A percentile compares a stretch with the other conserved stretches of the same genome.
Conservation (phyloP, 441 rosid species). For the Croton laevigatus region DNA sequence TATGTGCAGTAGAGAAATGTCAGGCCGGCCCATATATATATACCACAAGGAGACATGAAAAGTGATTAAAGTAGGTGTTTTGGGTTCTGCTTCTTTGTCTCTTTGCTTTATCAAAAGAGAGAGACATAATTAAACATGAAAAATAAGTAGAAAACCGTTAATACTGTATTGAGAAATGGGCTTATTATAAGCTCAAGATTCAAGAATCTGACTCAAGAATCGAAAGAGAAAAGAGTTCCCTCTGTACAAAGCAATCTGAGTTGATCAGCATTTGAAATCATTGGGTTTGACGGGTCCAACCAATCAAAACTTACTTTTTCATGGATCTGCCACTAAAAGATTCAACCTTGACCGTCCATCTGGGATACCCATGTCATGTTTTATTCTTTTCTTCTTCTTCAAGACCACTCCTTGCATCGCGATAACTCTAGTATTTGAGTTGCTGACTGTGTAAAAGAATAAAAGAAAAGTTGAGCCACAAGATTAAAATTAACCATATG, state of each 20-base stretch:
- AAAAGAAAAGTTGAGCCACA: background rate
- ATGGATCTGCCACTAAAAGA: background rate
- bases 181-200: background rate
- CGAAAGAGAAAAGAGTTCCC: slow-evolving; percentile 19
- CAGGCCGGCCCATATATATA: slow-evolving; percentile 10
- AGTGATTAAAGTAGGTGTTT: slow-evolving; percentile 15
- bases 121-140: background rate
- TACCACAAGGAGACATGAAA: slow-evolving; percentile 3
- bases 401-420: background rate
- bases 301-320: slow-evolving; percentile 9
- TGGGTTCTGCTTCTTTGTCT: slow-evolving; percentile 12
- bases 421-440: background rate
- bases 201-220: slow-evolving; percentile 6
- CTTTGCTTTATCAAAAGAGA: slow-evolving; percentile 28
- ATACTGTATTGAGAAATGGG: slow-evolving; percentile 5
- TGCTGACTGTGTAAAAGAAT: background rate
- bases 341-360: slow-evolving; percentile 9
- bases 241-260: slow-evolving; percentile 33
- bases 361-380: background rate
- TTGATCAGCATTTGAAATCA: slow-evolving; percentile 29
- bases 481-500: background rate
- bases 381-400: slow-evolving; percentile 16
- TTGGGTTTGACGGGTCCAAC: slow-evolving; percentile 49
- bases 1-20: background rate
- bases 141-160: slow-evolving; percentile 32